Evolutionary conservation across 139 green algal genomes (phyloP).

Genomic region (Coccomyxa sp.): DNA sequence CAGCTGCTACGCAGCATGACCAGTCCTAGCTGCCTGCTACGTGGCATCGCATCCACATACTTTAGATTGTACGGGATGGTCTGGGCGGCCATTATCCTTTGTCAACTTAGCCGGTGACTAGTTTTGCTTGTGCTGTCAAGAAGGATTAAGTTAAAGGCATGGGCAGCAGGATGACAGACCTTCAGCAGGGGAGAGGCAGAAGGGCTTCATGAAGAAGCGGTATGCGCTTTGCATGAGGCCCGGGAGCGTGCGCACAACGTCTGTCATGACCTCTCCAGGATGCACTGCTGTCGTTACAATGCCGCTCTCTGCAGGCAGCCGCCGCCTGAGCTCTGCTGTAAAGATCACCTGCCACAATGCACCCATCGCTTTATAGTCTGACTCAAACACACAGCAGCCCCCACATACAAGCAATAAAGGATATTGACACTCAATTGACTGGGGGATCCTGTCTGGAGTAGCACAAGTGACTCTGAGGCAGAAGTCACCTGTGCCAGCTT

Average conservation of each 20-base stretch:
- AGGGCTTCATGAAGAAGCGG: constrained; percentile 40
- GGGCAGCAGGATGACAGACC: no score
- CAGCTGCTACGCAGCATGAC: neutral
- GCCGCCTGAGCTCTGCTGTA: constrained; percentile 36
- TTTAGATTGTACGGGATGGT: neutral
- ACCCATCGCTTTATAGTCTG: no score
- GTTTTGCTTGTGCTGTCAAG: neutral
- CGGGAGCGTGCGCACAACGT: constrained; percentile 71
- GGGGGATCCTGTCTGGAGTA: no score
- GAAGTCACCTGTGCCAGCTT: constrained; percentile 75
- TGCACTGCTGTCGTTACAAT: constrained; percentile 46
- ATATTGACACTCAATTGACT: no score
- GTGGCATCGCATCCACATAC: neutral
- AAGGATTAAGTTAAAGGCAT: neutral
- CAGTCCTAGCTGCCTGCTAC: neutral
- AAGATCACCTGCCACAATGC: constrained; percentile 45
- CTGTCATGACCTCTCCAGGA: constrained; percentile 77
- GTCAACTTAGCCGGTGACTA: neutral
- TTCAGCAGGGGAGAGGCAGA: constrained; percentile 69
- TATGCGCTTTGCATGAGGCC: constrained; percentile 47
- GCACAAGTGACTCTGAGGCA: no score
- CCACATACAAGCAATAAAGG: no score
- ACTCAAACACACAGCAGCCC: no score
- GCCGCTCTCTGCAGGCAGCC: constrained; percentile 3
- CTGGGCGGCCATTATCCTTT: neutral